These are phyloP conservation scores for Boletales sp. DNA, from an alignment of 768 basidiomycete genomes.

Conservation along the genomic window DNA sequence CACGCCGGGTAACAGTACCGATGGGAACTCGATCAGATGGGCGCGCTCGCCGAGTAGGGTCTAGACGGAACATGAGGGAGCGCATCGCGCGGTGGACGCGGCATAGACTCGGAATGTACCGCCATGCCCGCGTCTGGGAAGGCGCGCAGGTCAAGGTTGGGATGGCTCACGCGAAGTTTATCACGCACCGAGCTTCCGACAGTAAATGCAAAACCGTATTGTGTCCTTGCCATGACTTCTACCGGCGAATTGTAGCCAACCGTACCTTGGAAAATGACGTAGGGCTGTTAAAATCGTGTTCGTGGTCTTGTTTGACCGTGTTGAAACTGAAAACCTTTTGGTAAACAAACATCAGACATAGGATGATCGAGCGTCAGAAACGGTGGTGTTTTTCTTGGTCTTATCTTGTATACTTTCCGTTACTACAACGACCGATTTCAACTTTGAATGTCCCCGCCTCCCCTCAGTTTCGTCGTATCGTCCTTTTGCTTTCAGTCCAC, in stretches of 20 bases:
- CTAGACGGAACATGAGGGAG: slow-evolving; percentile 34
- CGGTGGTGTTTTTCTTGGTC: too few species aligned
- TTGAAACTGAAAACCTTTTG: slow-evolving; percentile 21
- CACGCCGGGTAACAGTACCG: slow-evolving; percentile 87
- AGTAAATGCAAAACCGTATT: slow-evolving; percentile 84
- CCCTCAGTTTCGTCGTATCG: too few species aligned
- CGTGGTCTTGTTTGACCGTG: slow-evolving; percentile 22
- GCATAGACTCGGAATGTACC: slow-evolving; percentile 51
- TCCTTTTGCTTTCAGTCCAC: too few species aligned
- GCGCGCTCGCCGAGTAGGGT: slow-evolving; percentile 91
- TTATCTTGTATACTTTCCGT: too few species aligned
- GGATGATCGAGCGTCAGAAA: too few species aligned
- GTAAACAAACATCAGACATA: too few species aligned
- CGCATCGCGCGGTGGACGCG: background rate
- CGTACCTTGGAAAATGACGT: too few species aligned
- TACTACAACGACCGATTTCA: too few species aligned
- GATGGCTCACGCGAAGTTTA: too few species aligned
- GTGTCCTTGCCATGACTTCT: slow-evolving; percentile 33
- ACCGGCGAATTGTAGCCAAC: too few species aligned
- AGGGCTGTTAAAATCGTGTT: slow-evolving; percentile 6
- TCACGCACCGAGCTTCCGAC: slow-evolving; percentile 89
- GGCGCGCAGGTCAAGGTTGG: too few species aligned
- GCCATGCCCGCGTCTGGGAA: slow-evolving; percentile 92
- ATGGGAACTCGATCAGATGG: slow-evolving; percentile 97
- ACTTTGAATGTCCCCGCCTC: too few species aligned